Percentiles rank a stretch among this genome's conserved stretches.
phyloP scores from a whole-genome alignment of 2,329 filamentous ascomycete species.

The Calonectria hongkongensis region DNA sequence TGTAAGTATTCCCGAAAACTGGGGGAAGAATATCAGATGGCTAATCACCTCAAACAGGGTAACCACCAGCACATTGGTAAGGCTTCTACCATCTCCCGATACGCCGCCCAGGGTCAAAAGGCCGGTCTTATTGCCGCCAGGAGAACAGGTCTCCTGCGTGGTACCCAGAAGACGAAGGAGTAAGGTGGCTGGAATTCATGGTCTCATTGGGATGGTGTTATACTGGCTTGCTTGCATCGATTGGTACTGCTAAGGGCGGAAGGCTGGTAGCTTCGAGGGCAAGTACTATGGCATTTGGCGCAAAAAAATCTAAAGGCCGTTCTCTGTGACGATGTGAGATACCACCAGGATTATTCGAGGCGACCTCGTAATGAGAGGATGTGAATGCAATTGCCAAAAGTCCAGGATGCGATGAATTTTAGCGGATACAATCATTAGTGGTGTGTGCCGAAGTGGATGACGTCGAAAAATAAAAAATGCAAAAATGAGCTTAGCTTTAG shows the following conservation, averaged over 20 bases:
- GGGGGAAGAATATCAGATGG: conserved; percentile 54
- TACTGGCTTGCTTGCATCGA: conserved; percentile 77
- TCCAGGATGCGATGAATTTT: not conserved
- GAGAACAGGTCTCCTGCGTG: conserved; percentile 99
- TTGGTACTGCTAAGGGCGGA: conserved; percentile 70
- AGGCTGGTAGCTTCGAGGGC: conserved; percentile 69
- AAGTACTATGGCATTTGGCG: conserved; percentile 71
- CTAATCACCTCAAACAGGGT: conserved; percentile 76
- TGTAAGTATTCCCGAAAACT: conserved; percentile 69
- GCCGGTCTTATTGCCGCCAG: conserved; percentile 99
- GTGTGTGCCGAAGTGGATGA: not conserved
- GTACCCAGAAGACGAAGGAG: conserved; percentile 99
- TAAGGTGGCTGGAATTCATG: conserved; percentile 75
- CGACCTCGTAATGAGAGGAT: conserved; percentile 47
- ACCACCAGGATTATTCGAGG: conserved; percentile 52
- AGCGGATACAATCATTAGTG: not conserved
- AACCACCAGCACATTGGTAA: conserved; percentile 99
- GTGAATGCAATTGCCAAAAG: conserved; percentile 44
- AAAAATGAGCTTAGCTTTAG: too few relatives aligned
- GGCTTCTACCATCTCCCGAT: conserved; percentile 99
- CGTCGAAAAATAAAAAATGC: too few relatives aligned
- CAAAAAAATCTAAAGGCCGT: conserved; percentile 61
- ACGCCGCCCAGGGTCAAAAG: conserved; percentile 99
- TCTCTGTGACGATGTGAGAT: conserved; percentile 56
- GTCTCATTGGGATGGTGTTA: conserved; percentile 80